phyloP scores from a whole-genome alignment of 2,329 filamentous ascomycete species.

The Colletotrichum nymphaeae region DNA sequence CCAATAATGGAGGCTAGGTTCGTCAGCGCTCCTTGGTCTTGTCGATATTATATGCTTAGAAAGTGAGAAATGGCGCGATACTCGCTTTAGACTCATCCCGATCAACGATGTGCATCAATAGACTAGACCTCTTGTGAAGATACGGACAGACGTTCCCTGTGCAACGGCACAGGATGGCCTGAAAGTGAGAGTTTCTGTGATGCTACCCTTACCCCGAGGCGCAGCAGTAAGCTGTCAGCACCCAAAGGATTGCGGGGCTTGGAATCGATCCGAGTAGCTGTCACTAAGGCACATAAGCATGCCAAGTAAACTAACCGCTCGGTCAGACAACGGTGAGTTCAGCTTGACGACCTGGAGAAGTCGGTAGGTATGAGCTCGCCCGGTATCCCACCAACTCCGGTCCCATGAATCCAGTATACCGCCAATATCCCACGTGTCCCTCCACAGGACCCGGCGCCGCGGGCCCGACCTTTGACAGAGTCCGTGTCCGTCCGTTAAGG shows the following conservation, averaged over 20 bases:
- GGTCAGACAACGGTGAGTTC: neutral
- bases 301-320: conserved; percentile 5
- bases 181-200: neutral
- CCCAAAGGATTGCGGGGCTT: neutral
- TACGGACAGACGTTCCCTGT: neutral
- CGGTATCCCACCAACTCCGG: no score
- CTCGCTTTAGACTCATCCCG: neutral
- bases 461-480: conserved; percentile 8
- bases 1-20: neutral
- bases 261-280: neutral
- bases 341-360: neutral
- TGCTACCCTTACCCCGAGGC: neutral
- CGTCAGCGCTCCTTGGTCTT: neutral
- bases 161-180: neutral
- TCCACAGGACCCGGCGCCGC: neutral
- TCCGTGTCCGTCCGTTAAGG: conserved; percentile 7
- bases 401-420: neutral
- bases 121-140: neutral
- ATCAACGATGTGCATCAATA: neutral
- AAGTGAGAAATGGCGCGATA: neutral
- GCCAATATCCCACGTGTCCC: neutral
- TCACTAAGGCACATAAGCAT: neutral
- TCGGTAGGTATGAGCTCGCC: neutral
- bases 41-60: neutral
- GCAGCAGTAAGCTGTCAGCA: neutral